Evolutionary conservation across 441 rosid genomes (phyloP).

Genomic region (Rhodomyrtus psidioides): DNA sequence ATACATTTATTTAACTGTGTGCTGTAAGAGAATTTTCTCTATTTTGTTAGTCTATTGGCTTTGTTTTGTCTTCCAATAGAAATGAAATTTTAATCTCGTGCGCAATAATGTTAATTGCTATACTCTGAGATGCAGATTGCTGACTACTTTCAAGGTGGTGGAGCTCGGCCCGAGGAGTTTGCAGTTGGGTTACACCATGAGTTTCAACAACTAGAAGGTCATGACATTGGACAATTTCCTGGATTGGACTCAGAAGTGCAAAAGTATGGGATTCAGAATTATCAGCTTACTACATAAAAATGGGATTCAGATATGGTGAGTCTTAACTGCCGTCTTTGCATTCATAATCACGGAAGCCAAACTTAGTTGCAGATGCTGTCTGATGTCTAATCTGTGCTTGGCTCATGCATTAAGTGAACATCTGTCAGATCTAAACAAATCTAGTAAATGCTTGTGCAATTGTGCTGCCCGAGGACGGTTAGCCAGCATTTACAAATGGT

Average conservation of each 20-base stretch:
- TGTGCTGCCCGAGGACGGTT: background rate
- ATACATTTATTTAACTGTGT: background rate
- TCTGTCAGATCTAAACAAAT: background rate
- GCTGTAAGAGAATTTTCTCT: background rate
- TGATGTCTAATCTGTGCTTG: background rate
- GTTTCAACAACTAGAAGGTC: constrained; percentile 40
- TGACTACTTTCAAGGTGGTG: constrained; percentile 46
- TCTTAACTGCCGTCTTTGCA: background rate
- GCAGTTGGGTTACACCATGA: constrained; percentile 55
- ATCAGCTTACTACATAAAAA: constrained; percentile 17
- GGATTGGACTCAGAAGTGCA: constrained; percentile 28
- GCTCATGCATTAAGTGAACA: background rate
- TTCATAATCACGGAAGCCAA: background rate
- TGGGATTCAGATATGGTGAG: background rate
- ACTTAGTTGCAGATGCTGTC: background rate
- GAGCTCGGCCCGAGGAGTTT: constrained; percentile 46
- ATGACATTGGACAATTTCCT: constrained; percentile 77
- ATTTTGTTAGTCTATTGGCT: background rate
- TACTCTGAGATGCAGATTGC: constrained; percentile 40
- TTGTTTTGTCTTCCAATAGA: background rate
- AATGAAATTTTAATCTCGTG: background rate
- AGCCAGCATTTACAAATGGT: background rate
- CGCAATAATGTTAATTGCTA: background rate
- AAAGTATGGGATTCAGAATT: constrained; percentile 15
- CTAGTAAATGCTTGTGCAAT: background rate